phyloP scores from a whole-genome alignment of 495 filamentous ascomycete species.

The Stereocaulon alpinum region DNA sequence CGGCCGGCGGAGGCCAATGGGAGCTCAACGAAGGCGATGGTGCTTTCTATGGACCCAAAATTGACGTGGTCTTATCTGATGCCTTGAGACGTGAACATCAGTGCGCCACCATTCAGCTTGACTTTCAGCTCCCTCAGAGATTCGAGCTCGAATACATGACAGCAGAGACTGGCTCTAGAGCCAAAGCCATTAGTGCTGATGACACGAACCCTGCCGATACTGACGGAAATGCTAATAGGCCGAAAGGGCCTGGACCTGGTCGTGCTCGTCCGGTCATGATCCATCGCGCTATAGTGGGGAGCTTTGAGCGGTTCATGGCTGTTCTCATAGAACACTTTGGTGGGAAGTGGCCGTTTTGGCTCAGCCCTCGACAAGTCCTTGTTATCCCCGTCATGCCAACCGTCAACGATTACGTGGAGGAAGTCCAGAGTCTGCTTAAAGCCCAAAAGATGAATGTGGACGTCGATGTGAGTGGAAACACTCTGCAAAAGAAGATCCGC shows the following conservation, averaged over 20 bases:
- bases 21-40: constrained; percentile 86
- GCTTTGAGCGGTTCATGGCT: constrained; percentile 88
- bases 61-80: constrained; percentile 85
- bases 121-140: constrained; percentile 82
- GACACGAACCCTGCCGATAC: constrained; percentile 24
- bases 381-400: constrained; percentile 84
- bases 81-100: constrained; percentile 69
- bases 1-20: constrained; percentile 59
- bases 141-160: constrained; percentile 80
- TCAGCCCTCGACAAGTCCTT: constrained; percentile 84
- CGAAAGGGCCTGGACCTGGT: constrained; percentile 49
- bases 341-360: constrained; percentile 98
- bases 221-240: constrained; percentile 24
- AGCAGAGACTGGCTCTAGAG: constrained; percentile 41
- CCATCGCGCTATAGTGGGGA: constrained; percentile 88
- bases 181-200: constrained; percentile 31
- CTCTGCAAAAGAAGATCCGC: constrained; percentile 91
- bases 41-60: constrained; percentile 95
- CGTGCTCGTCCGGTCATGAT: constrained; percentile 94
- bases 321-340: constrained; percentile 92
- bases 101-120: constrained; percentile 95
- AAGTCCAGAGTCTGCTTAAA: constrained; percentile 53
- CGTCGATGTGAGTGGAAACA: constrained; percentile 81
- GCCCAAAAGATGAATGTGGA: constrained; percentile 63
- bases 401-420: constrained; percentile 74